Percentiles rank a stretch among this genome's conserved stretches.
Evolutionary conservation across 306 rosid species (phyloP).

Genomic region (Astragalus glycyphyllos): DNA sequence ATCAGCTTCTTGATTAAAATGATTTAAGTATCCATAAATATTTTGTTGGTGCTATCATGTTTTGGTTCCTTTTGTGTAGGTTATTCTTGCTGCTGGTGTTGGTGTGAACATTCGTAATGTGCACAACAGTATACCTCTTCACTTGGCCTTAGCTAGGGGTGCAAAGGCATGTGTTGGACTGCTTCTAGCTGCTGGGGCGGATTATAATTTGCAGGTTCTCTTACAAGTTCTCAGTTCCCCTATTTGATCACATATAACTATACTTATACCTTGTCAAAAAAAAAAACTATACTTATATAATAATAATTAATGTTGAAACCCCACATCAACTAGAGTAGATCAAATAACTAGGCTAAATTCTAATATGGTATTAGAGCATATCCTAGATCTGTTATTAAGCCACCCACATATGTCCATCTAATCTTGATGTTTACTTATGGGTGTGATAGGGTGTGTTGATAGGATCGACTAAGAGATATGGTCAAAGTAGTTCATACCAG

Average conservation of each 20-base stretch:
- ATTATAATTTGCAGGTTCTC: constrained; percentile 89
- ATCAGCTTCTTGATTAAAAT: constrained; percentile 36
- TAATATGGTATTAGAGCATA: not conserved
- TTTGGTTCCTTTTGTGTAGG: constrained; percentile 58
- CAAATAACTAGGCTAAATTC: constrained; percentile 3
- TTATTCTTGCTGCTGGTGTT: constrained; percentile 90
- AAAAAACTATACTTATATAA: too few relatives aligned
- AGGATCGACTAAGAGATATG: not conserved
- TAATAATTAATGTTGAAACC: constrained; percentile 1
- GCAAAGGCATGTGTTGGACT: constrained; percentile 91
- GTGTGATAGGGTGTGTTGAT: not conserved
- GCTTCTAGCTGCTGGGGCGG: constrained; percentile 89
- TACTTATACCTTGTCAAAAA: too few relatives aligned
- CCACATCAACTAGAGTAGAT: not conserved
- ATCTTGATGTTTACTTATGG: not conserved
- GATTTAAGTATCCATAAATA: constrained; percentile 26
- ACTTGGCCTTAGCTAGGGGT: constrained; percentile 96
- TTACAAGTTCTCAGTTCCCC: constrained; percentile 34
- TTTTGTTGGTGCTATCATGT: constrained; percentile 38
- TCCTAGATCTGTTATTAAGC: constrained; percentile 15
- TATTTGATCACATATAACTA: constrained; percentile 18
- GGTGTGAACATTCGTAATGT: constrained; percentile 90
- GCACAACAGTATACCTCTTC: constrained; percentile 95
- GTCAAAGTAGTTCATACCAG: constrained; percentile 13
- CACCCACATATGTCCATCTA: constrained; percentile 6